phyloP scores from a whole-genome alignment of 2,329 filamentous ascomycete genomes.

The Endoconidiophora polonica region DNA sequence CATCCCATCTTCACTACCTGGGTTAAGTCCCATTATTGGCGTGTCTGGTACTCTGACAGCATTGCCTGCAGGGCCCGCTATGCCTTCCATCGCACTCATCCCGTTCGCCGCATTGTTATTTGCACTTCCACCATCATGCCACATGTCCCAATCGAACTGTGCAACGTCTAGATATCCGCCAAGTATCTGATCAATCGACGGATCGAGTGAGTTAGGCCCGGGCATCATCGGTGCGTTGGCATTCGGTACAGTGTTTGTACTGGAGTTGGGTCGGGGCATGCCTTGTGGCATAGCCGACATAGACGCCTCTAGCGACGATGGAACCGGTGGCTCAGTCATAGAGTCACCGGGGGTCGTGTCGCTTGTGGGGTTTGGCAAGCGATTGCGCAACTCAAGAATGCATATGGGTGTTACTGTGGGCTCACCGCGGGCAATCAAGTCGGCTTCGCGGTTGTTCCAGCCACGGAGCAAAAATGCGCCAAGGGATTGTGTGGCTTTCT shows the following conservation, averaged over 20 bases:
- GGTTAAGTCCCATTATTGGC: neutral
- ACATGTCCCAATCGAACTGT: conserved; percentile 31
- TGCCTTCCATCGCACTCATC: too few relatives aligned
- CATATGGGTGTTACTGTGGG: conserved; percentile 27
- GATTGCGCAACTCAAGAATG: conserved; percentile 27
- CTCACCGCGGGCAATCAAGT: conserved; percentile 23
- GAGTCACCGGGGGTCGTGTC: conserved; percentile 17
- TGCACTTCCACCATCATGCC: conserved; percentile 15
- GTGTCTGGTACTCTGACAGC: neutral
- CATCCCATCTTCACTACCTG: conserved; percentile 1
- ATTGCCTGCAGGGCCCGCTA: neutral
- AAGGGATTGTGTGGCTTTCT: conserved; percentile 22
- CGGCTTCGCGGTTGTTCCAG: conserved; percentile 34
- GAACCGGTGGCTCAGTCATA: conserved; percentile 7
- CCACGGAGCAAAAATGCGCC: conserved; percentile 7
- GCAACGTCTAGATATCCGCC: conserved; percentile 28
- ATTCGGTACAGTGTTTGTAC: neutral
- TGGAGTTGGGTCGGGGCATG: conserved; percentile 2
- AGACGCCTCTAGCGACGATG: conserved; percentile 9
- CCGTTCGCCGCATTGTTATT: neutral
- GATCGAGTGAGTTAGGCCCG: conserved; percentile 8
- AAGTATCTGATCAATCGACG: conserved; percentile 28
- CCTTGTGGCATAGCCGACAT: conserved; percentile 12
- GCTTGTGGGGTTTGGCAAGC: conserved; percentile 23
- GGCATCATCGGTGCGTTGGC: neutral